A percentile compares a stretch with the other conserved stretches of the same genome.
phyloP scores from a whole-genome alignment of 2,329 filamentous ascomycete genomes.

The Colletotrichum paranaense region DNA sequence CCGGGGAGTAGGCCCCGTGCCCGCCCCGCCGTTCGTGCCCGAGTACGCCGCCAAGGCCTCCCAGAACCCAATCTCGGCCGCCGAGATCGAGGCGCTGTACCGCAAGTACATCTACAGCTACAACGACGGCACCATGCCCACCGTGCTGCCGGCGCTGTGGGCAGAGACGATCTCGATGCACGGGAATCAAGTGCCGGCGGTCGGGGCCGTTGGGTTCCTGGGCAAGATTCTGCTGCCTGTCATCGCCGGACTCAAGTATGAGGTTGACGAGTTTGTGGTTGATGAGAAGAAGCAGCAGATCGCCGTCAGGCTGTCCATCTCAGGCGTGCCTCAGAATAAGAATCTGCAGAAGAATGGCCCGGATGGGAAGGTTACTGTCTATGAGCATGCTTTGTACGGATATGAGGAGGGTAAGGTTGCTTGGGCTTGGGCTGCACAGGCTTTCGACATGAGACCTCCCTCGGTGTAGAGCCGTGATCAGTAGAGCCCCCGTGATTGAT shows the following conservation, averaged over 20 bases:
- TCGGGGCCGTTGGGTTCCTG: background rate
- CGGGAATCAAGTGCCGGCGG: background rate
- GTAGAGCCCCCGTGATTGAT: background rate
- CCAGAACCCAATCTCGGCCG: background rate
- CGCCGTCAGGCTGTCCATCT: slow-evolving; percentile 4
- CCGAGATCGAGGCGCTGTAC: background rate
- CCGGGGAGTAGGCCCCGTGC: background rate
- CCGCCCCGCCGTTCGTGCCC: background rate
- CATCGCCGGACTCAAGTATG: slow-evolving; percentile 16
- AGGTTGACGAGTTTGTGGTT: slow-evolving; percentile 9
- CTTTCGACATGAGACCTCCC: slow-evolving; percentile 4
- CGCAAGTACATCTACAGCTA: slow-evolving; percentile 16
- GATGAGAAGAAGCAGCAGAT: slow-evolving; percentile 22
- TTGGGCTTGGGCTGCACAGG: slow-evolving; percentile 3
- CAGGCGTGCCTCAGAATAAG: slow-evolving; percentile 14
- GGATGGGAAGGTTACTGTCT: background rate
- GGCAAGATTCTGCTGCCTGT: background rate
- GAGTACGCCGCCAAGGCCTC: background rate
- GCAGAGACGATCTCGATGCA: background rate
- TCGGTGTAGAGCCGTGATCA: background rate
- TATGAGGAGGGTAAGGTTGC: background rate
- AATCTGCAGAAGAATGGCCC: background rate
- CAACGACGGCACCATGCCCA: slow-evolving; percentile 5
- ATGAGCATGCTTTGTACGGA: slow-evolving; percentile 7
- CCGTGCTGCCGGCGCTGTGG: background rate